phyloP scores from a whole-genome alignment of 2,329 filamentous ascomycete species.

The Berkeleyomyces rouxiae region DNA sequence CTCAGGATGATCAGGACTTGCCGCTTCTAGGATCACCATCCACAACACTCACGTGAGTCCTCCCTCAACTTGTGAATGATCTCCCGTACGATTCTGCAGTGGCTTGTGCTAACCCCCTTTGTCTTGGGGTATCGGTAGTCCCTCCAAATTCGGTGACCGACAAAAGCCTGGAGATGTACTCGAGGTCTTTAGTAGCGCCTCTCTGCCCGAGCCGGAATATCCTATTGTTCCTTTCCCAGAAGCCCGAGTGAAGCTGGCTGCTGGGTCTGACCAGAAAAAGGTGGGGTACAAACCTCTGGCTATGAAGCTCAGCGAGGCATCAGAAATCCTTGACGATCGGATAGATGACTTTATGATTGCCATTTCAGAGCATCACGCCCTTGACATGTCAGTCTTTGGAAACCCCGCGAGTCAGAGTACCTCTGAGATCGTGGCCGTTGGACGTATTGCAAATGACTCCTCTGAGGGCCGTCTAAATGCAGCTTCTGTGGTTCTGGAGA shows the following conservation, averaged over 20 bases:
- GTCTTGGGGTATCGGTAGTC: slow-evolving; percentile 20
- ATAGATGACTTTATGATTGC: slow-evolving; percentile 78
- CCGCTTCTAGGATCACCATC: slow-evolving; percentile 23
- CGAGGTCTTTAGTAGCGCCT: slow-evolving; percentile 50
- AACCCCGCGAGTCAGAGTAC: slow-evolving; percentile 76
- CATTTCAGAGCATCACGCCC: slow-evolving; percentile 54
- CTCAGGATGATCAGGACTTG: slow-evolving; percentile 25
- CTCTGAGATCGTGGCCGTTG: slow-evolving; percentile 74
- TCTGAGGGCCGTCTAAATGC: slow-evolving; percentile 73
- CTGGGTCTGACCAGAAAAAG: slow-evolving; percentile 78
- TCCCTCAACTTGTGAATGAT: neutral
- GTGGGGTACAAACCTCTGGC: slow-evolving; percentile 82
- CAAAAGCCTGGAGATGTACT: slow-evolving; percentile 64
- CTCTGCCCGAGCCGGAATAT: slow-evolving; percentile 50
- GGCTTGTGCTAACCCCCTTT: neutral
- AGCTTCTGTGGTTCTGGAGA: slow-evolving; percentile 75
- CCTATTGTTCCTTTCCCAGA: slow-evolving; percentile 58
- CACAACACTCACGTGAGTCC: slow-evolving; percentile 6
- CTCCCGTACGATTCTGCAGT: too few species aligned
- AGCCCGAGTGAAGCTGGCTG: slow-evolving; percentile 66
- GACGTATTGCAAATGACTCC: slow-evolving; percentile 77
- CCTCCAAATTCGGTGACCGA: slow-evolving; percentile 58
- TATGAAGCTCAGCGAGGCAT: slow-evolving; percentile 86
- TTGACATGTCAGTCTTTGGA: slow-evolving; percentile 70
- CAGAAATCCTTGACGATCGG: slow-evolving; percentile 83